Conservation (phyloP, 352 stramenopile genomes). For the Phytopythium sindhum region DNA sequence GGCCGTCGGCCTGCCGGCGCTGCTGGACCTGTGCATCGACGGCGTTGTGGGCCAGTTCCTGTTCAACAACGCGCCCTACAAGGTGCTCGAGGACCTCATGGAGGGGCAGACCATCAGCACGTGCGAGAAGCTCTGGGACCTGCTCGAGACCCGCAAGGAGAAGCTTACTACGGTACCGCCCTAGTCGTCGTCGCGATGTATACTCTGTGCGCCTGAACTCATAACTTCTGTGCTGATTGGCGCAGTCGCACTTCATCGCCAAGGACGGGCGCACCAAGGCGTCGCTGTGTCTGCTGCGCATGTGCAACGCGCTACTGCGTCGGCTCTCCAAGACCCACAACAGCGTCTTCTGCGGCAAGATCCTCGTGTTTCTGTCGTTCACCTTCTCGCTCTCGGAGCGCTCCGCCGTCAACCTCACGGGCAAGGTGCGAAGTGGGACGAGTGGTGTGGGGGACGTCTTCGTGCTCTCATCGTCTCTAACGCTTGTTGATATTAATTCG, state of each 20-base stretch:
- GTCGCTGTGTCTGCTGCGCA: slow-evolving; percentile 71
- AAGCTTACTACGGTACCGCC: slow-evolving; percentile 60
- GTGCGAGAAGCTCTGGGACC: slow-evolving; percentile 83
- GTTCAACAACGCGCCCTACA: slow-evolving; percentile 75
- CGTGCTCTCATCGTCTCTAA: neutral
- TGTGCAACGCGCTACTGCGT: slow-evolving; percentile 84
- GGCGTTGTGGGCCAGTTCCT: slow-evolving; percentile 65
- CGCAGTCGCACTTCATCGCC: slow-evolving; percentile 60
- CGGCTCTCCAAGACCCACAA: slow-evolving; percentile 87
- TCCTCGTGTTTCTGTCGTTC: slow-evolving; percentile 85
- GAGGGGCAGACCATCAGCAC: slow-evolving; percentile 82
- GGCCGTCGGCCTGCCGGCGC: slow-evolving; percentile 57
- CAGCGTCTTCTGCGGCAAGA: slow-evolving; percentile 88
- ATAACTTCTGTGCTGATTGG: slow-evolving; percentile 1
- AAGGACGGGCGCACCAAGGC: slow-evolving; percentile 68
- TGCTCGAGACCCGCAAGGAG: slow-evolving; percentile 75
- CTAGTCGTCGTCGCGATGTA: no score
- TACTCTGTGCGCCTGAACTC: neutral
- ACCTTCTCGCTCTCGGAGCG: slow-evolving; percentile 83
- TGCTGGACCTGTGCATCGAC: slow-evolving; percentile 81
- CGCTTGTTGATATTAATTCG: neutral
- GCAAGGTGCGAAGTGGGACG: slow-evolving; percentile 33
- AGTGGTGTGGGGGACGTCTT: neutral
- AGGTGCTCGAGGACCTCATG: slow-evolving; percentile 85
- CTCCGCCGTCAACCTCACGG: slow-evolving; percentile 78